These are phyloP conservation scores for Trichoderma virens DNA, from an alignment of 495 filamentous ascomycete genomes.

Conservation along the genomic window DNA sequence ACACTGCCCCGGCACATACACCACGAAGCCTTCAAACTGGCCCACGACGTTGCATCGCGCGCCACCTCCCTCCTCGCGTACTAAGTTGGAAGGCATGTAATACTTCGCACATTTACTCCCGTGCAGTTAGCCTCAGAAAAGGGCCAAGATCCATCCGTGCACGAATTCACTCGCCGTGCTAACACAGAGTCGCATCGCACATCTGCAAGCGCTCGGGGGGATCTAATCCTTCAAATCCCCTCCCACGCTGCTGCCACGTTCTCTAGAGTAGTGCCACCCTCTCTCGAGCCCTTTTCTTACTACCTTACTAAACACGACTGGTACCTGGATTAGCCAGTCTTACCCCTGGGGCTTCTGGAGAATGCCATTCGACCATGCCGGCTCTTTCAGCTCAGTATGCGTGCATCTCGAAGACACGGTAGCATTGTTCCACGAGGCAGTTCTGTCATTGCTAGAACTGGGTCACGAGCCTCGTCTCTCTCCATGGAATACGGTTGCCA, in stretches of 20 bases:
- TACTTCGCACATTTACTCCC: too few relatives aligned
- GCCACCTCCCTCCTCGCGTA: background rate
- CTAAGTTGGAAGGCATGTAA: too few relatives aligned
- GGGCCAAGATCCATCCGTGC: background rate
- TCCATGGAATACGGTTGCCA: too few relatives aligned
- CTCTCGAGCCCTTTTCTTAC: background rate
- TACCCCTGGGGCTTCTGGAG: background rate
- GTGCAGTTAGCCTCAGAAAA: background rate
- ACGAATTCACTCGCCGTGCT: background rate
- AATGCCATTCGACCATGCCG: background rate
- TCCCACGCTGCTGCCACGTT: constrained; percentile 1
- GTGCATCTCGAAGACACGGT: background rate
- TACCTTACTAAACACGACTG: background rate
- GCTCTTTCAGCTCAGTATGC: background rate
- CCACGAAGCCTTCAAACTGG: background rate
- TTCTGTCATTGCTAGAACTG: too few relatives aligned
- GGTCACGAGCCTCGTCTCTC: too few relatives aligned
- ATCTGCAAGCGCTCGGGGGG: background rate
- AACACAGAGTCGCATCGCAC: constrained; percentile 2
- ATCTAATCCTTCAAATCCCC: background rate
- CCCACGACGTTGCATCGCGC: background rate
- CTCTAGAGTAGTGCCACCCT: background rate
- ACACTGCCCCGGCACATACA: background rate
- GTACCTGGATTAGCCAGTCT: background rate
- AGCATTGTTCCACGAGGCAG: too few relatives aligned